phyloP scores from a whole-genome alignment of 441 rosid species.

The Theobroma grandiflorum region DNA sequence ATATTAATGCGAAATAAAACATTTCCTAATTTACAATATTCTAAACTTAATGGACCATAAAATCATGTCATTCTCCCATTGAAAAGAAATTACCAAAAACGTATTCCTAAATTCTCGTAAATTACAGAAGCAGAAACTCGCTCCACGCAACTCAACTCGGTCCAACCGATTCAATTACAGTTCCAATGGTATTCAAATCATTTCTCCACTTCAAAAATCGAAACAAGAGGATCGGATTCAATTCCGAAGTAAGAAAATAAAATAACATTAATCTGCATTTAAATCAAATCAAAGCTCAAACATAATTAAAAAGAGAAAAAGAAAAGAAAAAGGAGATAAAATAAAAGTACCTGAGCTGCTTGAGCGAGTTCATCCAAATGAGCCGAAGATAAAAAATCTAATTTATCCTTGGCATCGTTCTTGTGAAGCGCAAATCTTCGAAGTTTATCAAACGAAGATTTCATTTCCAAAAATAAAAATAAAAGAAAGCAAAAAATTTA shows the following conservation, averaged over 20 bases:
- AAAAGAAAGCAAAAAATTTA: neutral
- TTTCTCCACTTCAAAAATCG: conserved; percentile 7
- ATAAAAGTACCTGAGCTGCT: conserved; percentile 72
- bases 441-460: conserved; percentile 72
- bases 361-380: conserved; percentile 84
- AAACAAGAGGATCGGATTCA: conserved; percentile 2
- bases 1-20: neutral
- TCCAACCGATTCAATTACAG: neutral
- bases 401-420: conserved; percentile 75
- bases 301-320: neutral
- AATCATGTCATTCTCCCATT: neutral
- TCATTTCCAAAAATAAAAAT: conserved; percentile 52
- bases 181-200: neutral
- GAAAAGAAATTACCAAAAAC: neutral
- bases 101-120: neutral
- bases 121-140: neutral
- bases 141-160: conserved; percentile 16
- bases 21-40: neutral
- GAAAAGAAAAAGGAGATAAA: neutral
- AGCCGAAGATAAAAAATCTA: conserved; percentile 53
- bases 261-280: neutral
- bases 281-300: conserved; percentile 10
- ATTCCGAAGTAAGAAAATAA: neutral
- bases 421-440: conserved; percentile 76
- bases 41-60: neutral